A percentile compares a stretch with the other conserved stretches of the same genome.
These are phyloP conservation scores for Tetrahymena malaccensis DNA, from an alignment of 73 alveolate species.

Conservation along the genomic window DNA sequence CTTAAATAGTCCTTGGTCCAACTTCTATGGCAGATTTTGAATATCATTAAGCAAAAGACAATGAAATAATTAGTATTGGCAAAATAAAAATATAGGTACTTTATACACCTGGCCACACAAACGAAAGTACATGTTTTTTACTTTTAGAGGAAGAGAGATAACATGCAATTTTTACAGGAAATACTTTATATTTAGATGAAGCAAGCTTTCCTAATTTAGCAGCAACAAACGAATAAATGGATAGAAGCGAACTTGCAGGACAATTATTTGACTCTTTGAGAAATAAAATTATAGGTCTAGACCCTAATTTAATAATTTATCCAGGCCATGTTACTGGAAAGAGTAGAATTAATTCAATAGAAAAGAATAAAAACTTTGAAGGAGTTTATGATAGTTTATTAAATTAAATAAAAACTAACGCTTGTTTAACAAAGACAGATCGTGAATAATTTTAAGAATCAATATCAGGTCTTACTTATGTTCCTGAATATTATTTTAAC, in stretches of 20 bases:
- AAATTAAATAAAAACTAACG: slow-evolving; percentile 3
- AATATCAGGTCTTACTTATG: background rate
- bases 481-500: background rate
- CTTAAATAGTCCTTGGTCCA: slow-evolving; percentile 29
- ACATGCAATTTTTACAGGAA: slow-evolving; percentile 59
- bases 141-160: slow-evolving; percentile 4
- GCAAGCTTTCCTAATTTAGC: slow-evolving; percentile 74
- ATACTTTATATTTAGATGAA: slow-evolving; percentile 55
- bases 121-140: slow-evolving; percentile 53
- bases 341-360: slow-evolving; percentile 34
- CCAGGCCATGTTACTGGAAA: slow-evolving; percentile 78
- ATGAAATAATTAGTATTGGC: slow-evolving; percentile 2
- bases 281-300: slow-evolving; percentile 35
- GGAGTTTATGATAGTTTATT: slow-evolving; percentile 5
- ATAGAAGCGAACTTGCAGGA: slow-evolving; percentile 7
- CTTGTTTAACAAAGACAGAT: background rate
- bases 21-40: slow-evolving; percentile 3
- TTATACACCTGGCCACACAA: slow-evolving; percentile 65
- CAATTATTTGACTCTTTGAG: slow-evolving; percentile 37
- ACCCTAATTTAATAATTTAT: slow-evolving; percentile 51
- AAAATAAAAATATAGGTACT: slow-evolving; percentile 1
- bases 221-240: slow-evolving; percentile 11
- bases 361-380: background rate
- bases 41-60: background rate
- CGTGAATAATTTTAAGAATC: background rate